phyloP scores from a whole-genome alignment of 192 early-diverging fungal genomes.

The Coemansia sp. region DNA sequence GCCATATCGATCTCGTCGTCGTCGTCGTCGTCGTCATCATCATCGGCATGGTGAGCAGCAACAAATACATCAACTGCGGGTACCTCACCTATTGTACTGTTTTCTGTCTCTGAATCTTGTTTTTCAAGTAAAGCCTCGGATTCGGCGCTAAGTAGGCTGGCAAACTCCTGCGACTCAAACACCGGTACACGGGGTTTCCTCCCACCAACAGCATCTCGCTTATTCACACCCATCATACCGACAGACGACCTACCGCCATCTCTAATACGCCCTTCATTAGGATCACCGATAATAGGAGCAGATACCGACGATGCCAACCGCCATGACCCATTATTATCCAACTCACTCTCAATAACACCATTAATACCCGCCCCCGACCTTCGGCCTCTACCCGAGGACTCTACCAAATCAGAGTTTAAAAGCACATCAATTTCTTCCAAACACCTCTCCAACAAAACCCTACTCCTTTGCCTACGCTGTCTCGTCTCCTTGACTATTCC shows the following conservation, averaged over 20 bases:
- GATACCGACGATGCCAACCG: neutral
- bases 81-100: constrained; percentile 1
- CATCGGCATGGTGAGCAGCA: neutral
- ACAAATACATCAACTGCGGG: neutral
- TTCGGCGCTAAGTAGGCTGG: too few species aligned
- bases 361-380: constrained; percentile 2
- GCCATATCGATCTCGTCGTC: neutral
- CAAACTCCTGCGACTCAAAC: too few species aligned
- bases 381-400: neutral
- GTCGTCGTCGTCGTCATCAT: neutral
- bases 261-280: neutral
- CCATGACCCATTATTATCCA: neutral
- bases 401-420: too few species aligned
- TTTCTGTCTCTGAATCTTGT: too few species aligned
- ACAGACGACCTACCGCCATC: neutral
- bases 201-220: too few species aligned
- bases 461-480: constrained; percentile 20
- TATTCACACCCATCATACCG: neutral
- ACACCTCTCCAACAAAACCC: constrained; percentile 29
- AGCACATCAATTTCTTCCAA: constrained; percentile 34
- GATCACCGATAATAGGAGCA: neutral
- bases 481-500: constrained; percentile 21
- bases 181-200: too few species aligned
- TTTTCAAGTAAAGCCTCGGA: too few species aligned
- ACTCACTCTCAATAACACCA: constrained; percentile 35